These are phyloP conservation scores for Mortierella sp. DNA, from an alignment of 371 early-diverging fungal species.

Conservation along the genomic window DNA sequence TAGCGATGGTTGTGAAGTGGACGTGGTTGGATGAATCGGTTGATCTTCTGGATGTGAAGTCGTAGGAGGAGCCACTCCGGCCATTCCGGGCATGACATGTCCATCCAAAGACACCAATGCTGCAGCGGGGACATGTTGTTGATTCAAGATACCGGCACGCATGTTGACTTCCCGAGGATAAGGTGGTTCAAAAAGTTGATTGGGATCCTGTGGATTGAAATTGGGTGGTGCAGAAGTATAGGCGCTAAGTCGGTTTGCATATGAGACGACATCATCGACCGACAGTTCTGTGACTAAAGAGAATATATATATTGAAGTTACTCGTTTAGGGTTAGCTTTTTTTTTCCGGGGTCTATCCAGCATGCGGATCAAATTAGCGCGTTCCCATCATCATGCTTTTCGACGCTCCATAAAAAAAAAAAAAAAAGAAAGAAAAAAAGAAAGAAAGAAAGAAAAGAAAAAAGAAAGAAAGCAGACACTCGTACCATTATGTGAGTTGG, in stretches of 20 bases:
- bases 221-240: conserved; percentile 68
- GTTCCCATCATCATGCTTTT: too few species aligned
- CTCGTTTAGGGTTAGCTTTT: too few species aligned
- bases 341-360: too few species aligned
- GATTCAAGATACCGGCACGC: conserved; percentile 63
- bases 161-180: conserved; percentile 63
- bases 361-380: too few species aligned
- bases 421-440: neutral
- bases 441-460: neutral
- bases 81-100: conserved; percentile 29
- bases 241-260: conserved; percentile 60
- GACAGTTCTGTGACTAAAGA: conserved; percentile 31
- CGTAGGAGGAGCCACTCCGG: conserved; percentile 5
- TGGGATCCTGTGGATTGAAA: conserved; percentile 56
- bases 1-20: too few species aligned
- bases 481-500: too few species aligned
- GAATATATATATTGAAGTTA: too few species aligned
- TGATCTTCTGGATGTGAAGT: neutral
- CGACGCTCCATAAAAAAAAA: conserved; percentile 4
- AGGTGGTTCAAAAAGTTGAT: conserved; percentile 64
- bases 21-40: neutral
- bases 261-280: conserved; percentile 58
- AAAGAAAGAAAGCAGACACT: too few species aligned
- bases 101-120: conserved; percentile 38
- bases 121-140: conserved; percentile 46